Percentiles rank a stretch among this genome's conserved stretches.
Evolutionary conservation across 768 basidiomycete species (phyloP).

Genomic region (Lyophyllum semitale): DNA sequence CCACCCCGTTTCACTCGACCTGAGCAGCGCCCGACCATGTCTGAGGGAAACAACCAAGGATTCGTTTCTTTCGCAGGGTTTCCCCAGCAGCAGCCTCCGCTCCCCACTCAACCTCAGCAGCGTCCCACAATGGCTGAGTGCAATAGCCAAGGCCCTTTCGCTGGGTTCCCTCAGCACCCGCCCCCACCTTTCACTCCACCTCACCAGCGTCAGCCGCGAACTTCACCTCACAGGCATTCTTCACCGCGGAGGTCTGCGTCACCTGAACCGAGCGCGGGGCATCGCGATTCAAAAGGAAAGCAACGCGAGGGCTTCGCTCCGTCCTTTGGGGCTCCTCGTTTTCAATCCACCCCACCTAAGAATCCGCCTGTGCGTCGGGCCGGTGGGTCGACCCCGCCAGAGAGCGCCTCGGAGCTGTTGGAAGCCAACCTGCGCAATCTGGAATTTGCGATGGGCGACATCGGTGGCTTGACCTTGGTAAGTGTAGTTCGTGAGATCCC

Average conservation of each 20-base stretch:
- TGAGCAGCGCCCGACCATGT: background rate
- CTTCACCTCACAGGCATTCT: background rate
- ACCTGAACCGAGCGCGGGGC: background rate
- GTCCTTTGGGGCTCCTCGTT: background rate
- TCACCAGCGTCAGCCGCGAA: background rate
- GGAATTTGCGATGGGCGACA: background rate
- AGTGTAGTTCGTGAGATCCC: background rate
- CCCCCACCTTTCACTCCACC: background rate
- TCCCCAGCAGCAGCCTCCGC: background rate
- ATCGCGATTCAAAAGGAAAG: background rate
- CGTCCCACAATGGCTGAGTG: background rate
- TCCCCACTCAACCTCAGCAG: background rate
- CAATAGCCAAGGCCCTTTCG: background rate
- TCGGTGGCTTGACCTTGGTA: background rate
- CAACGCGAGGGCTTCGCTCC: background rate
- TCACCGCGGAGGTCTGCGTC: background rate
- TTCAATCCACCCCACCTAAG: background rate
- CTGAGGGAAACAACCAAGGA: background rate
- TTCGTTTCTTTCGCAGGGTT: background rate
- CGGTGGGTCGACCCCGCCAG: background rate
- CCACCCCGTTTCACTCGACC: background rate
- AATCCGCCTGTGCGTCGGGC: background rate
- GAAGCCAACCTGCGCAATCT: background rate
- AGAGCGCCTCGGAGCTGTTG: background rate
- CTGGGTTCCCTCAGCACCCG: background rate